Conservation (phyloP, 176 grass and related monocot species). For the Elymus sibiricus region DNA sequence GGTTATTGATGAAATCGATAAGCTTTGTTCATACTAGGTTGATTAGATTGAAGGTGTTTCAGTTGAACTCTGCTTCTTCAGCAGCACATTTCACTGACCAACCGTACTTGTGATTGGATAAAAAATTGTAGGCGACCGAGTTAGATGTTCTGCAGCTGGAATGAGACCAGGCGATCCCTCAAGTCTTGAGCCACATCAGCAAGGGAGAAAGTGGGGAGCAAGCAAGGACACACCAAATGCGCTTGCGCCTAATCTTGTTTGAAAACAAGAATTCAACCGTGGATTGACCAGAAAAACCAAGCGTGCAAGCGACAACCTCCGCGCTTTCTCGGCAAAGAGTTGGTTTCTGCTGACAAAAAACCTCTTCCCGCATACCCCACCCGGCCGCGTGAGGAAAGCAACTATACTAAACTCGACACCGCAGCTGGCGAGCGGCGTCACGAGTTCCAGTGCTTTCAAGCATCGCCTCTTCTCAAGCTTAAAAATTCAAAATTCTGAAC, state of each 20-base stretch:
- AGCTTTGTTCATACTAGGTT: background rate
- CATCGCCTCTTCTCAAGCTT: background rate
- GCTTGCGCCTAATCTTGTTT: slow-evolving; percentile 20
- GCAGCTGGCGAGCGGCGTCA: background rate
- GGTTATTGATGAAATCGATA: slow-evolving; percentile 5
- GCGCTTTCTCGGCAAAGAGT: slow-evolving; percentile 5
- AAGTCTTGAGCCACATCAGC: background rate
- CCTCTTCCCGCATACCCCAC: background rate
- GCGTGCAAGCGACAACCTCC: slow-evolving; percentile 15
- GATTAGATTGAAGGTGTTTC: background rate
- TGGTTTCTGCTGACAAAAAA: slow-evolving; percentile 17
- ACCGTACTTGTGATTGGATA: background rate
- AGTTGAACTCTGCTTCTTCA: slow-evolving; percentile 20
- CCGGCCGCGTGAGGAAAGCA: background rate
- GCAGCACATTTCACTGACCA: background rate
- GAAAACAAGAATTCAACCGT: background rate
- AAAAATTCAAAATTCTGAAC: background rate
- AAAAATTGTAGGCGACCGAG: background rate
- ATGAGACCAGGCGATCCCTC: background rate
- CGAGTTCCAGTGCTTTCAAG: background rate
- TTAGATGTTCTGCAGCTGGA: background rate
- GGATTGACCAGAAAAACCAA: background rate
- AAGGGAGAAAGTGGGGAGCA: background rate
- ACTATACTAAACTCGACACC: background rate
- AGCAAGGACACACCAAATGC: background rate